These are phyloP conservation scores for Jaltomata sinuosa DNA, from an alignment of 257 asterid species.

Conservation along the genomic window DNA sequence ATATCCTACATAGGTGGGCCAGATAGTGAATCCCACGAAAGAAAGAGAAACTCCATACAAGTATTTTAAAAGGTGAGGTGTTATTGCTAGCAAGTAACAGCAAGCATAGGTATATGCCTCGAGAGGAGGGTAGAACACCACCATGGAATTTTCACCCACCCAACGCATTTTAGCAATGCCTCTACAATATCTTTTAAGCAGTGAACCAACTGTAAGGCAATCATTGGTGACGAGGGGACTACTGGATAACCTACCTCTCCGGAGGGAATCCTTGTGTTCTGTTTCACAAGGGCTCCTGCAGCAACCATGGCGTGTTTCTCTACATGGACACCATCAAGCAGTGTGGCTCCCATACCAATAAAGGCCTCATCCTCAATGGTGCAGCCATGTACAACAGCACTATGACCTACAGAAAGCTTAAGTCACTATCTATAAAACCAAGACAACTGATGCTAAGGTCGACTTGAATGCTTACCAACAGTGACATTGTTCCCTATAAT, in stretches of 20 bases:
- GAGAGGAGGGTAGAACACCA: neutral
- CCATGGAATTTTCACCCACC: neutral
- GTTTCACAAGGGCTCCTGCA: constrained; percentile 87
- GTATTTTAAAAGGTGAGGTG: neutral
- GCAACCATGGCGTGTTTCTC: constrained; percentile 91
- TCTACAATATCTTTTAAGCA: neutral
- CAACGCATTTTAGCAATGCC: neutral
- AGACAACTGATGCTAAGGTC: neutral
- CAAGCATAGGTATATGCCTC: neutral
- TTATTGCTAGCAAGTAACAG: neutral
- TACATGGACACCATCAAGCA: constrained; percentile 83
- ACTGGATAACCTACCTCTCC: constrained; percentile 23
- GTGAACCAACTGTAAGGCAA: neutral
- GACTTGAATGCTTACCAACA: constrained; percentile 38
- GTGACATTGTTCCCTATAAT: constrained; percentile 73
- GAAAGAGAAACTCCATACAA: neutral
- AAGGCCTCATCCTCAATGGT: constrained; percentile 78
- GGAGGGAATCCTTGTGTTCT: constrained; percentile 42
- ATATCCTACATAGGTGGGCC: neutral
- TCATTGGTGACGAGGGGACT: neutral
- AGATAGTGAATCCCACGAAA: neutral
- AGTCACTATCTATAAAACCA: neutral
- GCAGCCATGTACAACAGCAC: constrained; percentile 87
- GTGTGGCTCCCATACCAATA: constrained; percentile 85
- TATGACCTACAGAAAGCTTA: constrained; percentile 49